A percentile compares a stretch with the other conserved stretches of the same genome.
These are phyloP conservation scores for Tetraselmis chui DNA, from an alignment of 139 green algal genomes.

Conservation along the genomic window DNA sequence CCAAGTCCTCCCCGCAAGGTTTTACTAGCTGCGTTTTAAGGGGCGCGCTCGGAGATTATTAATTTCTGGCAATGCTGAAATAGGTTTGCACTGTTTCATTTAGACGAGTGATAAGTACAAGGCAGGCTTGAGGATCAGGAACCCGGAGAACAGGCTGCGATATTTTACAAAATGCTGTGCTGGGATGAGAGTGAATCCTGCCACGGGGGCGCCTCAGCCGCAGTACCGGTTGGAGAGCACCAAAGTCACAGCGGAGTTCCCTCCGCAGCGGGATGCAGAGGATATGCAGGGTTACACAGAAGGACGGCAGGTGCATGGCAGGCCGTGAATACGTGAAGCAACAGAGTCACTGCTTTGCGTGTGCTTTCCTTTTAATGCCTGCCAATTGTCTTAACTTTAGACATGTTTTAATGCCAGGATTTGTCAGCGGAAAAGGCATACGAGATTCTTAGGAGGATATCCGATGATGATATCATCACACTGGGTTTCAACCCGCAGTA, in stretches of 20 bases:
- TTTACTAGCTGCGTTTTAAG: background rate
- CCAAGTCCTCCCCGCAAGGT: background rate
- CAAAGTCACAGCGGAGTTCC: constrained; percentile 86
- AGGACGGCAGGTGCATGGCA: background rate
- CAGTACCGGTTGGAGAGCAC: constrained; percentile 70
- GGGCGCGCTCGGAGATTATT: background rate
- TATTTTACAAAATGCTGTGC: constrained; percentile 55
- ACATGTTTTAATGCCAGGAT: constrained; percentile 57
- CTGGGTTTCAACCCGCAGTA: constrained; percentile 83
- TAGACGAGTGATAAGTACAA: constrained; percentile 51
- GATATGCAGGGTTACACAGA: background rate
- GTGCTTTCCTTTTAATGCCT: background rate
- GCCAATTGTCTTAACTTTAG: background rate
- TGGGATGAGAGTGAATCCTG: constrained; percentile 35
- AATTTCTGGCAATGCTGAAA: background rate
- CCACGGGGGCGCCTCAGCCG: constrained; percentile 74
- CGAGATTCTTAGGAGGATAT: constrained; percentile 86
- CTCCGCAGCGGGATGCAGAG: constrained; percentile 62
- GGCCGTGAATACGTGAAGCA: too few species aligned
- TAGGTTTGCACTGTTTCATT: background rate
- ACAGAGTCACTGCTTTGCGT: background rate
- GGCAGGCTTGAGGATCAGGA: constrained; percentile 43
- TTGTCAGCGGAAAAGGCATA: constrained; percentile 71
- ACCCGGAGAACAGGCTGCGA: constrained; percentile 64
- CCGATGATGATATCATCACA: constrained; percentile 80